Evolutionary conservation across 2,329 filamentous ascomycete genomes (phyloP).

Genomic region (Sphaceloma murrayae): DNA sequence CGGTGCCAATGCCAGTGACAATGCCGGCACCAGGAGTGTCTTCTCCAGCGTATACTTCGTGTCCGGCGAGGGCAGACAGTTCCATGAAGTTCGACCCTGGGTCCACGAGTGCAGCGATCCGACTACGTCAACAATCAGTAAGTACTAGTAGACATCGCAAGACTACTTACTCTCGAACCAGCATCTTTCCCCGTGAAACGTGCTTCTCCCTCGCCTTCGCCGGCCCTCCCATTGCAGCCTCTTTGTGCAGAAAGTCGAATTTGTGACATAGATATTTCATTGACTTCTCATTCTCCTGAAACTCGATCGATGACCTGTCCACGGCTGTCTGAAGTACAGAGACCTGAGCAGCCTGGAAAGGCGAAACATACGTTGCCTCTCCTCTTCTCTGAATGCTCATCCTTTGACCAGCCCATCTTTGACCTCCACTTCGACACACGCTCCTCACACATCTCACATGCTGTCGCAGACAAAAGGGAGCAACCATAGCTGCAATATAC

Average conservation of each 20-base stretch:
- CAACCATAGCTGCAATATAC: slow-evolving; percentile 2
- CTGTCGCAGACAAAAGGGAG: slow-evolving; percentile 9
- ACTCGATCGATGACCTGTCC: slow-evolving; percentile 68
- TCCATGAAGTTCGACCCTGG: slow-evolving; percentile 85
- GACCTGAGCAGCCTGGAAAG: slow-evolving; percentile 72
- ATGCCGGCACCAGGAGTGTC: slow-evolving; percentile 85
- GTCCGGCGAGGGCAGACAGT: slow-evolving; percentile 80
- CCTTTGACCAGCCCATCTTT: slow-evolving; percentile 4
- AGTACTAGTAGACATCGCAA: not conserved
- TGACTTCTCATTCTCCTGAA: slow-evolving; percentile 66
- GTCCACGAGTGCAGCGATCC: slow-evolving; percentile 78
- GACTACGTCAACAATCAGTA: slow-evolving; percentile 27
- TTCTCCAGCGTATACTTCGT: slow-evolving; percentile 76
- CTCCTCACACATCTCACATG: slow-evolving; percentile 13
- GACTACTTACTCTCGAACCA: slow-evolving; percentile 59
- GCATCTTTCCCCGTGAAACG: slow-evolving; percentile 80
- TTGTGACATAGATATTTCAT: slow-evolving; percentile 65
- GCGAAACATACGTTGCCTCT: slow-evolving; percentile 63
- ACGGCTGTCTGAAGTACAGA: slow-evolving; percentile 68
- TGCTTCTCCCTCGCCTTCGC: slow-evolving; percentile 82
- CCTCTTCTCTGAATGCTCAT: slow-evolving; percentile 9
- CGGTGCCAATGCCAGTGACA: slow-evolving; percentile 81
- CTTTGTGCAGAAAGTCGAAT: slow-evolving; percentile 60
- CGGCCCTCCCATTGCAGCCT: slow-evolving; percentile 55
- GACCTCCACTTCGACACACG: slow-evolving; percentile 2